Evolutionary conservation across 768 basidiomycete genomes (phyloP).

Genomic region (Suillus variegatus): DNA sequence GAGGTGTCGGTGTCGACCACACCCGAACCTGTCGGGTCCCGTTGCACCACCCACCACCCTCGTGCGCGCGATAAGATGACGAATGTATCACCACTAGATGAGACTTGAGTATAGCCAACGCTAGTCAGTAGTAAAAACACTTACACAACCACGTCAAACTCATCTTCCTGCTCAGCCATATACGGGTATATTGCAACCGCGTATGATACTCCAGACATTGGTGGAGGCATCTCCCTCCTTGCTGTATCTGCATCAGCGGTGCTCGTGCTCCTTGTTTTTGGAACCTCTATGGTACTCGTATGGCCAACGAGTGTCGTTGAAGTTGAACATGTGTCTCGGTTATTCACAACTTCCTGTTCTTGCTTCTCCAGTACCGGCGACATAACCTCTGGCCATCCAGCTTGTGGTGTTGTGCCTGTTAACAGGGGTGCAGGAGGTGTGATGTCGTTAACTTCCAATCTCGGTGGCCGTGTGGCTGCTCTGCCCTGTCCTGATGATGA

Average conservation of each 20-base stretch:
- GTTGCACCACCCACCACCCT: slow-evolving; percentile 99
- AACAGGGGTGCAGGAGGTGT: slow-evolving; percentile 51
- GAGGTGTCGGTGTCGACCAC: slow-evolving; percentile 72
- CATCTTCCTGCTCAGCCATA: slow-evolving; percentile 97
- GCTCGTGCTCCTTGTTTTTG: slow-evolving; percentile 21
- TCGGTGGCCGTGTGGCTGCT: slow-evolving; percentile 58
- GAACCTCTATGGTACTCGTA: slow-evolving; percentile 31
- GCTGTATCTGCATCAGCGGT: slow-evolving; percentile 35
- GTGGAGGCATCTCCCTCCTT: slow-evolving; percentile 44
- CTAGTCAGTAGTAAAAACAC: slow-evolving; percentile 31
- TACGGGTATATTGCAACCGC: slow-evolving; percentile 99
- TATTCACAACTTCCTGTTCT: slow-evolving; percentile 43
- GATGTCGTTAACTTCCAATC: slow-evolving; percentile 68
- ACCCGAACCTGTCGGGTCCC: slow-evolving; percentile 85
- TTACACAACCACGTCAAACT: slow-evolving; percentile 96
- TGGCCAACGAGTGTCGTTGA: slow-evolving; percentile 34
- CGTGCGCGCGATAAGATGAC: slow-evolving; percentile 92
- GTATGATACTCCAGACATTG: slow-evolving; percentile 71
- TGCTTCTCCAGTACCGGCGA: slow-evolving; percentile 58
- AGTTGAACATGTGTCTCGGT: slow-evolving; percentile 36
- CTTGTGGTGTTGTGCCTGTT: slow-evolving; percentile 64
- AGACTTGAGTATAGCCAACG: slow-evolving; percentile 9
- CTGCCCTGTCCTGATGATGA: slow-evolving; percentile 32
- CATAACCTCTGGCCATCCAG: slow-evolving; percentile 75
- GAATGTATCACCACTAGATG: slow-evolving; percentile 82